A percentile compares a stretch with the other conserved stretches of the same genome.
Conservation (phyloP, 305 asterid species). For the Petunia hybrid region DNA sequence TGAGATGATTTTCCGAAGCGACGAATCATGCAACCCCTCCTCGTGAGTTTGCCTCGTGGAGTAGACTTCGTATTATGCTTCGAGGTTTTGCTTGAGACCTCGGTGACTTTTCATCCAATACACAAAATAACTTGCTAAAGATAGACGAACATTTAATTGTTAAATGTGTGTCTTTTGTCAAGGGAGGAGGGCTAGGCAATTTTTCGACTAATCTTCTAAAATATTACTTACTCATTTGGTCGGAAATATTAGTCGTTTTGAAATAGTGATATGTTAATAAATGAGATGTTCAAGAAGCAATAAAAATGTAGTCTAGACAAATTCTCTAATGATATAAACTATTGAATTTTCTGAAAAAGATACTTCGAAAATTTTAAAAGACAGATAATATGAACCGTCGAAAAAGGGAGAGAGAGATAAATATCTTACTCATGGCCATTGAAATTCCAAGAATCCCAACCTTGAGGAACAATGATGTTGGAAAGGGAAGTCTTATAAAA, state of each 20-base stretch:
- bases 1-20: no score
- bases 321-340: neutral
- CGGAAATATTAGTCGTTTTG: neutral
- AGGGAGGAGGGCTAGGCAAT: no score
- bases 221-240: neutral
- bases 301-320: neutral
- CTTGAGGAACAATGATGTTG: constrained; percentile 44
- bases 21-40: no score
- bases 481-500: constrained; percentile 46
- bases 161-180: neutral
- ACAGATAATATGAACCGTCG: neutral
- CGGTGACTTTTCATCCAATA: neutral
- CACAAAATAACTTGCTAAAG: neutral
- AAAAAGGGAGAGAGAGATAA: no score
- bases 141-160: neutral
- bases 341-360: neutral
- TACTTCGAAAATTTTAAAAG: neutral
- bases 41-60: no score
- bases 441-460: constrained; percentile 53
- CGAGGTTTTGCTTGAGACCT: no score
- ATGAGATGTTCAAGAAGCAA: neutral
- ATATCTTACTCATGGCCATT: constrained; percentile 49
- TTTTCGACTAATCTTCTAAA: neutral
- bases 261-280: no score
- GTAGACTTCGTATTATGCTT: no score